Conservation (phyloP, 306 rosid species). For the Cucumis cinereus region DNA sequence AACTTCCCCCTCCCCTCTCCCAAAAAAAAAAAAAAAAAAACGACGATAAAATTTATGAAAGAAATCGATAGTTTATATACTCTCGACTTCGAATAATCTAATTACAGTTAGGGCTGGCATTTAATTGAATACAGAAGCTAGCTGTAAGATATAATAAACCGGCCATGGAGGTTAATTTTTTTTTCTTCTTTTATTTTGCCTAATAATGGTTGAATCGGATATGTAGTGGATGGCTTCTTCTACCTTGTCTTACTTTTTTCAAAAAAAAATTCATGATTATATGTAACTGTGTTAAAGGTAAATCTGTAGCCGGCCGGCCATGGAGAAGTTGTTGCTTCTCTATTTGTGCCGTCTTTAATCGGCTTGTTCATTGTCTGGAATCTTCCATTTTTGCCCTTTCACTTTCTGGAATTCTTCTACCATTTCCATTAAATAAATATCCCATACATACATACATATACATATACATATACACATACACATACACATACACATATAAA, state of each 20-base stretch:
- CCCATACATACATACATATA: too few species aligned
- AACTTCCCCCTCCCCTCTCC: neutral
- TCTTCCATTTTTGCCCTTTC: neutral
- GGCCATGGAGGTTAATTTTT: conserved; percentile 1
- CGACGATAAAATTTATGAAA: neutral
- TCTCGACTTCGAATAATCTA: neutral
- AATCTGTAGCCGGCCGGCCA: conserved; percentile 4
- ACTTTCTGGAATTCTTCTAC: neutral
- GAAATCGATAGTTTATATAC: neutral
- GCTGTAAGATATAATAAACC: neutral
- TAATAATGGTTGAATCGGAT: neutral
- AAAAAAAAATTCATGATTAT: too few species aligned
- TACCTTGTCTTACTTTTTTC: neutral
- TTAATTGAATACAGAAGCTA: neutral
- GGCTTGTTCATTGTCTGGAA: neutral
- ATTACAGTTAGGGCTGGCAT: neutral
- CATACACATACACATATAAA: too few species aligned
- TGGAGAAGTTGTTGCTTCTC: neutral
- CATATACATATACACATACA: too few species aligned
- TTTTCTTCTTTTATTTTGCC: neutral
- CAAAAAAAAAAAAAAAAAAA: too few species aligned
- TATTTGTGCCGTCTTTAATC: conserved; percentile 9
- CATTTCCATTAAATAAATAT: too few species aligned
- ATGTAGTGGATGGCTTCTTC: conserved; percentile 7
- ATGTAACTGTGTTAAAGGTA: neutral